These are phyloP conservation scores for Aspergillus sp. DNA, from an alignment of 2,329 filamentous ascomycete genomes.

Conservation along the genomic window DNA sequence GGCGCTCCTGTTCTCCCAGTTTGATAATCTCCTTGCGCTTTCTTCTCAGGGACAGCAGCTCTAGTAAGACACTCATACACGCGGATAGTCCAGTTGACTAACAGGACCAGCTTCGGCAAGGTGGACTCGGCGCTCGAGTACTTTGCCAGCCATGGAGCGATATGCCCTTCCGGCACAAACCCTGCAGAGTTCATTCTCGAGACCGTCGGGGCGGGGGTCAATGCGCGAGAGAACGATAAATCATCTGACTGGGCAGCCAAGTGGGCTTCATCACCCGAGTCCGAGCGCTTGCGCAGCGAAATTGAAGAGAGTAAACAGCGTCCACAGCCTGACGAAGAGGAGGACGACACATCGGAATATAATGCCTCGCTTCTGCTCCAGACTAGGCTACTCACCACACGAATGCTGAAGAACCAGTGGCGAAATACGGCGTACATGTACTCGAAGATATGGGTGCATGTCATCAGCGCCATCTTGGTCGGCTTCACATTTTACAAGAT, in stretches of 20 bases:
- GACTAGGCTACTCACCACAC: background rate
- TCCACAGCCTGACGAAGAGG: background rate
- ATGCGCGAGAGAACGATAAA: conserved; percentile 4
- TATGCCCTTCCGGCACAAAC: background rate
- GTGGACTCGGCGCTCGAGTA: conserved; percentile 2
- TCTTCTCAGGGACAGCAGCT: conserved; percentile 4
- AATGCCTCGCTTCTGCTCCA: background rate
- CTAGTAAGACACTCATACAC: background rate
- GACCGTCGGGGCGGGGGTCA: background rate
- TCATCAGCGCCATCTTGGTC: conserved; percentile 2
- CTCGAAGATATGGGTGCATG: conserved; percentile 11
- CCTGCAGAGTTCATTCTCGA: conserved; percentile 8
- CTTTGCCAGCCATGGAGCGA: background rate
- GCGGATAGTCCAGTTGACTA: background rate
- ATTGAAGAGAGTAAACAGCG: conserved; percentile 3
- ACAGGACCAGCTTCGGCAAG: conserved; percentile 2
- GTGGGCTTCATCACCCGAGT: background rate
- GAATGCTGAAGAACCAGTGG: conserved; percentile 7
- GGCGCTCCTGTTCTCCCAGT: conserved; percentile 4
- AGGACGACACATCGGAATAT: background rate
- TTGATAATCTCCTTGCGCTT: conserved; percentile 1
- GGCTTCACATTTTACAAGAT: conserved; percentile 3
- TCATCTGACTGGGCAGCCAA: conserved; percentile 1
- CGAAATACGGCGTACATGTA: conserved; percentile 3
- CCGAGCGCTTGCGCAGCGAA: background rate